phyloP scores from a whole-genome alignment of 176 grass and related monocot species.

The Musa acuminata region DNA sequence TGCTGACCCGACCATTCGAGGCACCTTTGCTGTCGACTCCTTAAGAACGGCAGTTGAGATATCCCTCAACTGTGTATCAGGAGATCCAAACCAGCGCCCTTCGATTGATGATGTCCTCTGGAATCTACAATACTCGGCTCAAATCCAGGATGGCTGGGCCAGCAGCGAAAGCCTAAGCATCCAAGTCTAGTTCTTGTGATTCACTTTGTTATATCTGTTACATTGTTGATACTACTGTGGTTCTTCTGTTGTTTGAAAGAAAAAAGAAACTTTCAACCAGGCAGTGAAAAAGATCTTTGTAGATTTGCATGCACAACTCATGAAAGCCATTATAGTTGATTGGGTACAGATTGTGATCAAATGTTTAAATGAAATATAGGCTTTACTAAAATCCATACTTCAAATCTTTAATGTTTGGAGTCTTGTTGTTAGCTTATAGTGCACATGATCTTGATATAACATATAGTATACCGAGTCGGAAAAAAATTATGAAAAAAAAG shows the following conservation, averaged over 20 bases:
- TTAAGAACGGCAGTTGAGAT: constrained; percentile 69
- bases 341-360: neutral
- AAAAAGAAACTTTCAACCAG: neutral
- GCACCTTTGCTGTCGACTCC: constrained; percentile 60
- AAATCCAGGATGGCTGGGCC: constrained; percentile 76
- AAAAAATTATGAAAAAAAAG: too few species aligned
- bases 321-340: neutral
- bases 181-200: neutral
- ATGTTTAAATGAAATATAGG: too few species aligned
- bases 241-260: neutral
- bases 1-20: constrained; percentile 38
- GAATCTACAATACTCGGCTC: constrained; percentile 83
- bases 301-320: neutral
- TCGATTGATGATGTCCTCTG: constrained; percentile 90
- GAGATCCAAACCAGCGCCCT: constrained; percentile 51
- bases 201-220: neutral
- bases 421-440: too few species aligned
- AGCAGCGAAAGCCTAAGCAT: constrained; percentile 12
- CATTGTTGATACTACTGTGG: neutral
- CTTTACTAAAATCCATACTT: too few species aligned
- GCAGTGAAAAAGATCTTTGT: neutral
- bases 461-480: too few species aligned
- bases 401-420: too few species aligned
- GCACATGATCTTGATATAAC: too few species aligned
- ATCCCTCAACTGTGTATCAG: constrained; percentile 63